These are phyloP conservation scores for Tolypocladium nubicola DNA, from an alignment of 2,329 filamentous ascomycete genomes.

Conservation along the genomic window DNA sequence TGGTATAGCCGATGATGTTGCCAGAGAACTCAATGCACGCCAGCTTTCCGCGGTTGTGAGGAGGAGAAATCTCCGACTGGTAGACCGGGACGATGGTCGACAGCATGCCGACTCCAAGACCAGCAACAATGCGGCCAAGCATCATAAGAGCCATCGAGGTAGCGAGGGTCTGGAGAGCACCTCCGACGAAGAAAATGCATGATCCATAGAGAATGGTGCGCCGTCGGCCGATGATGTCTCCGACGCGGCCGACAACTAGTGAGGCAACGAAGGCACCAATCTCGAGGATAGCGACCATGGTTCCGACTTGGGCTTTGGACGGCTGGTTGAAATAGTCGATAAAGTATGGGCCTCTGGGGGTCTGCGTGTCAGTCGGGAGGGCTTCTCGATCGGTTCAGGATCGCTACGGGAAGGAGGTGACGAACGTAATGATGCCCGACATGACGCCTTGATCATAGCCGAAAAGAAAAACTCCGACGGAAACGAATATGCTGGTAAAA, in stretches of 20 bases:
- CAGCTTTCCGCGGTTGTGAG: constrained; percentile 89
- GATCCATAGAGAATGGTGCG: constrained; percentile 91
- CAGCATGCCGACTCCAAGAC: constrained; percentile 76
- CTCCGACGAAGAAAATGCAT: constrained; percentile 74
- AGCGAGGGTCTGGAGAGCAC: constrained; percentile 73
- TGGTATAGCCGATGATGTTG: constrained; percentile 91
- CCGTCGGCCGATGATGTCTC: constrained; percentile 82
- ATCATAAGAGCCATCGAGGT: constrained; percentile 85
- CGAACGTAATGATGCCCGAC: constrained; percentile 60
- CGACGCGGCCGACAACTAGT: constrained; percentile 73
- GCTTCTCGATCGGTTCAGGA: background rate
- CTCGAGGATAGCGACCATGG: constrained; percentile 96
- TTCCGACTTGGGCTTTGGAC: constrained; percentile 77
- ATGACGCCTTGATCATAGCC: constrained; percentile 87
- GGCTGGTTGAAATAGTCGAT: constrained; percentile 89
- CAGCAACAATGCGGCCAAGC: constrained; percentile 70
- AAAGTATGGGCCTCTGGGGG: constrained; percentile 70
- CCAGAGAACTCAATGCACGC: constrained; percentile 98
- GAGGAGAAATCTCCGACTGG: constrained; percentile 90
- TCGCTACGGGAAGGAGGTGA: background rate
- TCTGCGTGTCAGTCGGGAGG: constrained; percentile 10
- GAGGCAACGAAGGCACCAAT: constrained; percentile 88
- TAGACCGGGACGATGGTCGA: constrained; percentile 91
- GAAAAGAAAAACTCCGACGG: constrained; percentile 77
- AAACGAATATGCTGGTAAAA: constrained; percentile 88